Base-by-base conservation (phyloP, 805 yeast species). In the Saccharomycopsis capsularis region DNA sequence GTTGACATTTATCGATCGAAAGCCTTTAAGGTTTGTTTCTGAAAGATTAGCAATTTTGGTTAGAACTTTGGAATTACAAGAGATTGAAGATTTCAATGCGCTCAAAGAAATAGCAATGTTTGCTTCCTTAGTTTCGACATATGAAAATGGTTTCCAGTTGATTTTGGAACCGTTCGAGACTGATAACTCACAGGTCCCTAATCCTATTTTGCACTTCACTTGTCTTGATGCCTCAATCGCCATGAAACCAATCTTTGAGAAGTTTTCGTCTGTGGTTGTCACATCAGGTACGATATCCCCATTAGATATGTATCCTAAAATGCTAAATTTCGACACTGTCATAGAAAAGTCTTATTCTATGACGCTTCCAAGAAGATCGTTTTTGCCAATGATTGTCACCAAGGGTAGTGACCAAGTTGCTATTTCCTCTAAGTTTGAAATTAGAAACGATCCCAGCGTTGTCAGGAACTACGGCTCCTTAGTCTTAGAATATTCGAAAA, bases 201-300 rank as follows among this genome's bases (percentile, higher is more conserved):
- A 93, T 63, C 99, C 99, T 1, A 85, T 93, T 3, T 66, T 93
- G 59, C 82, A 91, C 59, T 90, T 93, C 63, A 83, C 96, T 0
- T 93, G 99, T 68, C 70, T 93, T 42, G 99, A 93, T 68, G 99
- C 99, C 0, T 88, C 97, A 1, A 93, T 93, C 57, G 98, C 98
- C 2, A 93, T 93, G 56, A 93, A 89, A 61, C 99, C 99, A 0
- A 89, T 93, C 0, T 91, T 93, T 69, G 99, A 93, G 45, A 75
- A 90, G 51, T 93, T 91, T 60, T 81, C 87, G 5, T 84, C 96
- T 0, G 95, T 93, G 9, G 83, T 93, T 53, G 93, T 93, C 53
- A 93, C 99, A 0, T 87, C 96, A 0, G 99, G 99, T 56, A 93
- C 99, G 15, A 93, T 93, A 42, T 91, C 98, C 0, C 99, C 99